A percentile compares a stretch with the other conserved stretches of the same genome.
Evolutionary conservation across 495 filamentous ascomycete genomes (phyloP).

Genomic region (Evansstolkia leycettana): DNA sequence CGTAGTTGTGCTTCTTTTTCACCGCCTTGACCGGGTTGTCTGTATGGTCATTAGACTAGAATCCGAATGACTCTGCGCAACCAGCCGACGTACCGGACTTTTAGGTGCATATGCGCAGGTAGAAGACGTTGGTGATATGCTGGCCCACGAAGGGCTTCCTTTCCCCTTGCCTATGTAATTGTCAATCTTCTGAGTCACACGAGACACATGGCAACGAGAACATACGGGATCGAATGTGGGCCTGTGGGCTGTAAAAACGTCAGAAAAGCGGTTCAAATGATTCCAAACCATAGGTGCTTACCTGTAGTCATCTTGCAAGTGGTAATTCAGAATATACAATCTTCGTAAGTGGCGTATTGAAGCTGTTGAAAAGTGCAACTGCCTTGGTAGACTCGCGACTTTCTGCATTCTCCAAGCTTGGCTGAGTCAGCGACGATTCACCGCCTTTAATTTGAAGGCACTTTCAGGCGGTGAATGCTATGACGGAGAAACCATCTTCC

Average conservation of each 20-base stretch:
- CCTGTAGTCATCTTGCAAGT: constrained; percentile 54
- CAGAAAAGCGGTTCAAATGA: constrained; percentile 7
- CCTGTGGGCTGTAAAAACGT: constrained; percentile 46
- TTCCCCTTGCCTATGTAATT: constrained; percentile 62
- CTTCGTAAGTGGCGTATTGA: neutral
- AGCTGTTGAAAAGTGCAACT: constrained; percentile 1
- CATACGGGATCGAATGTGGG: constrained; percentile 88
- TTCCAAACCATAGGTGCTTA: constrained; percentile 7
- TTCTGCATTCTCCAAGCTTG: constrained; percentile 6
- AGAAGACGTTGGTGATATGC: constrained; percentile 95
- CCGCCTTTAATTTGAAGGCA: constrained; percentile 8
- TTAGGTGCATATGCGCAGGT: constrained; percentile 83
- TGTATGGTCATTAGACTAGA: constrained; percentile 17
- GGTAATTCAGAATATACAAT: neutral
- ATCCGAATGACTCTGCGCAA: neutral
- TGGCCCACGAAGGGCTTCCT: constrained; percentile 85
- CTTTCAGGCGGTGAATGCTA: constrained; percentile 1
- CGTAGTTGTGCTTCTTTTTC: constrained; percentile 60
- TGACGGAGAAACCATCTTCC: constrained; percentile 4
- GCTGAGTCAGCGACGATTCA: neutral
- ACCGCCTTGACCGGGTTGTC: constrained; percentile 80
- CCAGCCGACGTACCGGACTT: constrained; percentile 50
- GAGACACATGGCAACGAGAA: constrained; percentile 3
- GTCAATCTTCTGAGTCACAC: constrained; percentile 8
- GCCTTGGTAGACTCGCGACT: too few species aligned